phyloP scores from a whole-genome alignment of 1,284 basidiomycete genomes.

The Ceratobasidium sp. region DNA sequence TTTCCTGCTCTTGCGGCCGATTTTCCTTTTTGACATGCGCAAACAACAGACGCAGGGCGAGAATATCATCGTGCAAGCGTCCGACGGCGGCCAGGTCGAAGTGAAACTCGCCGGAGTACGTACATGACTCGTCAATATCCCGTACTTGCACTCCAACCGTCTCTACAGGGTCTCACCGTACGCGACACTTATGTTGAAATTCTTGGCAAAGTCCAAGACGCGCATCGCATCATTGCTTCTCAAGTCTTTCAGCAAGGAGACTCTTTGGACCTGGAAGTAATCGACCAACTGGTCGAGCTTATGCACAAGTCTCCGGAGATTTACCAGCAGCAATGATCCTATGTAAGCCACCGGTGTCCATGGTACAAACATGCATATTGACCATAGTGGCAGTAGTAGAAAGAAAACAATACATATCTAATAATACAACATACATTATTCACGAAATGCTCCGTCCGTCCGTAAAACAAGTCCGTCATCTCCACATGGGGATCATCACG shows the following conservation, averaged over 20 bases:
- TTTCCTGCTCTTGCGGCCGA: constrained; percentile 24
- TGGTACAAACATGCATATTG: constrained; percentile 32
- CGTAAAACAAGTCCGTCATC: background rate
- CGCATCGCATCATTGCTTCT: constrained; percentile 6
- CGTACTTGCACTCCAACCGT: background rate
- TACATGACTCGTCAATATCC: background rate
- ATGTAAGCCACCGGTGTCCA: constrained; percentile 12
- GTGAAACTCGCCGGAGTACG: constrained; percentile 61
- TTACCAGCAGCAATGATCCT: constrained; percentile 22
- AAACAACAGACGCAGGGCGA: constrained; percentile 61
- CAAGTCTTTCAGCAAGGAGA: constrained; percentile 35
- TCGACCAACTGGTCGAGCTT: constrained; percentile 32
- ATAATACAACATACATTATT: constrained; percentile 37
- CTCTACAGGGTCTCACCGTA: constrained; percentile 58
- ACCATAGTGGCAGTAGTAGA: background rate
- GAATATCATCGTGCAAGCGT: constrained; percentile 67
- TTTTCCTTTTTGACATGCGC: background rate
- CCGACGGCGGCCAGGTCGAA: constrained; percentile 75
- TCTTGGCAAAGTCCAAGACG: constrained; percentile 69
- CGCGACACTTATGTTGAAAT: constrained; percentile 73
- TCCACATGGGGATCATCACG: constrained; percentile 29
- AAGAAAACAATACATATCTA: constrained; percentile 32
- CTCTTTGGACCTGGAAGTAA: constrained; percentile 27
- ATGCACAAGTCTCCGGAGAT: constrained; percentile 34
- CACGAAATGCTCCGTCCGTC: background rate